Base-by-base conservation (phyloP, 1,284 basidiomycete species). In the Neonothopanus nambi region DNA sequence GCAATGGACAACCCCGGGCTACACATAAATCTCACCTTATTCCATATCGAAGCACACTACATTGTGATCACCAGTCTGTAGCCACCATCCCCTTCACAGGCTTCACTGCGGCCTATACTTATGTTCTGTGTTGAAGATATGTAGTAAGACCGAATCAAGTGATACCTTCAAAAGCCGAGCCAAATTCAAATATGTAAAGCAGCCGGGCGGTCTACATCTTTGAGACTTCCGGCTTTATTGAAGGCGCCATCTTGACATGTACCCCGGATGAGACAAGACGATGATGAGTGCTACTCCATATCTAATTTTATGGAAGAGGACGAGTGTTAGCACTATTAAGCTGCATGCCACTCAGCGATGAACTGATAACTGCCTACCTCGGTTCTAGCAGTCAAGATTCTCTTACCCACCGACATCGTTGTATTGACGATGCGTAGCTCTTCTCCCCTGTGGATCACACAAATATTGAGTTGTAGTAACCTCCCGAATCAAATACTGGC, bases 401-500 rank as follows among this genome's bases (percentile, higher is more conserved):
- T 41, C 28, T 30, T 47, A 23, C 55, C 55, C 17, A 57, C 36
- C 13, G 51, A 23, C 38, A 57, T 47, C 30, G 47, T 50, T 13
- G 55, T 53, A 36, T 54, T 57, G 18, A 57, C 51, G 30, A 57
- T 54, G 15, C 48, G 39, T n/a, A 57, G 33, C 21, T 18, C 35
- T 17, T 57, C 55, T 13, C 51, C 55, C 9, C 55, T 57, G 28
- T 26, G 41, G n/a, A 37, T n/a, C 45, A 11, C n/a, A 21, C 24
- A n/a, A 9, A 18, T 9, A n/a, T 15, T 44, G 21, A 46, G 42
- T 11, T 15, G 18, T 3, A 15, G 11, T 11, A 13, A n/a, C 5
- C 30, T 26, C 23, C 23, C 18, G 26, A 7, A 26, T 7, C n/a
- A 8, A 8, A 21, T 17, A 23, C 38, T 33, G 21, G 18, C 5